phyloP scores from a whole-genome alignment of 352 stramenopile species.

The Pythium dissimile region DNA sequence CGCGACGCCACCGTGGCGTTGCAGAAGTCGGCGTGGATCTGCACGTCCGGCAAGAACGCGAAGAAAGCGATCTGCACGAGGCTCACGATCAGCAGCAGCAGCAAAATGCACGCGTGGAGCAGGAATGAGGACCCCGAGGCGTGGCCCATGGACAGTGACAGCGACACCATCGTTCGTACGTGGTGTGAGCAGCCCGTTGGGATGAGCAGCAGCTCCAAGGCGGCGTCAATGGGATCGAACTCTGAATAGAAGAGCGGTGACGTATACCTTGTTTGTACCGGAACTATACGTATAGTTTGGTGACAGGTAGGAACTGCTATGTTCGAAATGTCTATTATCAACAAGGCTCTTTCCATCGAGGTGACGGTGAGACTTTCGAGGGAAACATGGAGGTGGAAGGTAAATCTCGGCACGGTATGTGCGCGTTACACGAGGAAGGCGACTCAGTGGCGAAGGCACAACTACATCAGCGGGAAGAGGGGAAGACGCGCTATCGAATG shows the following conservation, averaged over 20 bases:
- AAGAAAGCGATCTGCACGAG: constrained; percentile 77
- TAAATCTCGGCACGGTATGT: constrained; percentile 3
- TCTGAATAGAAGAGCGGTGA: background rate
- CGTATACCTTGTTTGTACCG: background rate
- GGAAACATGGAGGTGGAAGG: constrained; percentile 12
- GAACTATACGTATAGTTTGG: background rate
- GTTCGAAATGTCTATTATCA: no score
- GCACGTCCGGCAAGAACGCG: constrained; percentile 59
- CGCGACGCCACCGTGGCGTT: constrained; percentile 44
- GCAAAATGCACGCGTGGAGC: constrained; percentile 62
- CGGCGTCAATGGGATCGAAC: background rate
- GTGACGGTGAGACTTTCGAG: background rate
- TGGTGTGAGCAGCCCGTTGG: background rate
- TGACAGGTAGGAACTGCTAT: background rate
- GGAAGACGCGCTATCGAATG: constrained; percentile 5
- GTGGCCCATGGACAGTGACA: constrained; percentile 26
- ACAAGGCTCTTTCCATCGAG: no score
- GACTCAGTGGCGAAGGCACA: background rate
- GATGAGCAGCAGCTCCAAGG: background rate
- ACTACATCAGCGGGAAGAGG: background rate
- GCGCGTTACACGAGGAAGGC: background rate
- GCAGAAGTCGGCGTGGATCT: constrained; percentile 59
- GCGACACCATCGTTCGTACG: constrained; percentile 8
- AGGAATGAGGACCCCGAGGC: constrained; percentile 55
- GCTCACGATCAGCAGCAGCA: constrained; percentile 69